A percentile compares a stretch with the other conserved stretches of the same genome.
These are phyloP conservation scores for Aspergillus conjunctus DNA, from an alignment of 495 filamentous ascomycete genomes.

Conservation along the genomic window DNA sequence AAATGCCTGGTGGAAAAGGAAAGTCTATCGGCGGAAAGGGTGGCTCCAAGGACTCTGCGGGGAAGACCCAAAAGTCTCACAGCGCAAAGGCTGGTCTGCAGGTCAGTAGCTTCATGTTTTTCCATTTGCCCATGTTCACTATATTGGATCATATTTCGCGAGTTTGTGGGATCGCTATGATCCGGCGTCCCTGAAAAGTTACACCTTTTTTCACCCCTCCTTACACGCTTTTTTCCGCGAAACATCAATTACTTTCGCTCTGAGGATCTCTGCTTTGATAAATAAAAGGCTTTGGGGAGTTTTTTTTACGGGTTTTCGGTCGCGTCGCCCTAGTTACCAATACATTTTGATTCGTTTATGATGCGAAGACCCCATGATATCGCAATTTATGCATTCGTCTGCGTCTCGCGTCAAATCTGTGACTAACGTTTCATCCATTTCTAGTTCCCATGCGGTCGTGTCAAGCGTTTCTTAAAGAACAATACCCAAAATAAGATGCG, in stretches of 20 bases:
- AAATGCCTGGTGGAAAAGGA: slow-evolving; percentile 87
- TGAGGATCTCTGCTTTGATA: background rate
- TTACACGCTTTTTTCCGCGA: background rate
- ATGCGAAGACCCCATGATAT: background rate
- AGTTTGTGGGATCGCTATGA: background rate
- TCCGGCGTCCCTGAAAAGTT: background rate
- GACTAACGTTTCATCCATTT: slow-evolving; percentile 20
- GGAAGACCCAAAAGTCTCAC: slow-evolving; percentile 96
- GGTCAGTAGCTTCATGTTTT: slow-evolving; percentile 62
- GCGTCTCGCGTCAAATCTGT: background rate
- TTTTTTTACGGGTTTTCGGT: background rate
- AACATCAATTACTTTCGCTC: too few relatives aligned
- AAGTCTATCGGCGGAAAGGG: slow-evolving; percentile 96
- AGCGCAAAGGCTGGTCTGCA: slow-evolving; percentile 97
- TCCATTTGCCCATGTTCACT: slow-evolving; percentile 7
- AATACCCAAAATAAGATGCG: slow-evolving; percentile 99
- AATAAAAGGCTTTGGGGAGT: background rate
- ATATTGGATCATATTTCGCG: background rate
- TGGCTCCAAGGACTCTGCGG: slow-evolving; percentile 67
- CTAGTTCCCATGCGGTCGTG: slow-evolving; percentile 98
- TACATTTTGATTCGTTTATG: background rate
- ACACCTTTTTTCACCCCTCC: background rate
- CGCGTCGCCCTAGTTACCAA: background rate
- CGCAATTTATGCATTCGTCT: background rate
- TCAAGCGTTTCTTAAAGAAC: slow-evolving; percentile 99